Evolutionary conservation across 495 filamentous ascomycete genomes (phyloP).

Genomic region (Rostrohypoxylon terebratum): DNA sequence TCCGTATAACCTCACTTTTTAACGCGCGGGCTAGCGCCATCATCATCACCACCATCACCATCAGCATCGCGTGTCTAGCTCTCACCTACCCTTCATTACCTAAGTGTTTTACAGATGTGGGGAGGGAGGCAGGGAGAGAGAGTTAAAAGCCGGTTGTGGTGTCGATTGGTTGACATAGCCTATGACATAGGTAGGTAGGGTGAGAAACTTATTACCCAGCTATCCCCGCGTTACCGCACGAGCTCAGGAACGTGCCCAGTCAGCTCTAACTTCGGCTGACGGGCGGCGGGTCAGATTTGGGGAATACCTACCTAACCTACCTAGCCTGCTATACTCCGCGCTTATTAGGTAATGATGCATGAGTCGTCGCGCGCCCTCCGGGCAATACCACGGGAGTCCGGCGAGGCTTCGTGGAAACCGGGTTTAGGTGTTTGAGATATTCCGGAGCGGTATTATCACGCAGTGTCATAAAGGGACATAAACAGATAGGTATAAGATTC

Average conservation of each 20-base stretch:
- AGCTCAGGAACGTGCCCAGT: not conserved
- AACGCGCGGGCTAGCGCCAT: not conserved
- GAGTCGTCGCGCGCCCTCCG: not conserved
- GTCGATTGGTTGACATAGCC: not conserved
- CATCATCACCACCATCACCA: no score
- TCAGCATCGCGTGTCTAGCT: not conserved
- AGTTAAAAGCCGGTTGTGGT: no score
- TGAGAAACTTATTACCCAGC: not conserved
- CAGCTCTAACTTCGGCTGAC: not conserved
- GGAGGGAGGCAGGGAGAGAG: not conserved
- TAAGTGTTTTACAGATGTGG: not conserved
- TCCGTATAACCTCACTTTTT: conserved; percentile 4
- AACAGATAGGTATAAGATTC: not conserved
- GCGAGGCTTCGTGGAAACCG: not conserved
- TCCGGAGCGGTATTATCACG: not conserved
- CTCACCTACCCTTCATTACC: not conserved
- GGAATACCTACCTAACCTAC: no score
- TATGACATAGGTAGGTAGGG: not conserved
- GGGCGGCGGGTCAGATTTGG: not conserved
- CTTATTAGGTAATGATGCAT: not conserved
- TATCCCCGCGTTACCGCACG: not conserved
- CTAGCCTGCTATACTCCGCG: not conserved
- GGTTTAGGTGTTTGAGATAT: not conserved
- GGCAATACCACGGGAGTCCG: not conserved
- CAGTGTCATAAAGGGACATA: not conserved